Percentiles rank a stretch among this genome's conserved stretches.
phyloP scores from a whole-genome alignment of 202 grass and related monocot genomes.

The Brachypodium distachyon region DNA sequence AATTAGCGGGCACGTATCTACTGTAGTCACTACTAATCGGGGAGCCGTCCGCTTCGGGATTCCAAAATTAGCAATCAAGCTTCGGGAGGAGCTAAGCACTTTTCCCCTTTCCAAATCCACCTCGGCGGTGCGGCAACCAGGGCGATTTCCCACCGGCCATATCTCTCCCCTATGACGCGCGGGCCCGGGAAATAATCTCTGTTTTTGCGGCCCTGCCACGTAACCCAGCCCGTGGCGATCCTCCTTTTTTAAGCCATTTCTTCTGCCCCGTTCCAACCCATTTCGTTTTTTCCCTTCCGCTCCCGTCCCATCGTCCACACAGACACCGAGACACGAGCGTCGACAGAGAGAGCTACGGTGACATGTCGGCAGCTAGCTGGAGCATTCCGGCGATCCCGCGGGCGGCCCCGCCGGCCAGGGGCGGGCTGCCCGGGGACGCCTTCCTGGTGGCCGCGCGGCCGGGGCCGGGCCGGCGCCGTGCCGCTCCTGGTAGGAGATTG shows the following conservation, averaged over 20 bases:
- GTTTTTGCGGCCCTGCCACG: slow-evolving; percentile 7
- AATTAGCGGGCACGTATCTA: neutral
- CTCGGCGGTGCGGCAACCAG: neutral
- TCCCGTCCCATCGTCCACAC: neutral
- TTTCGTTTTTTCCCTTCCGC: neutral
- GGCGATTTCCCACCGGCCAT: neutral
- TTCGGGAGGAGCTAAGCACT: neutral
- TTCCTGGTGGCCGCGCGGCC: slow-evolving; percentile 23
- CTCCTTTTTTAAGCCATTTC: neutral
- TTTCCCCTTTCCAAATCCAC: neutral
- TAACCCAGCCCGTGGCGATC: slow-evolving; percentile 6
- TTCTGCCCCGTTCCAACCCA: neutral
- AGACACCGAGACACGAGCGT: neutral
- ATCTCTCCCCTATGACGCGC: neutral
- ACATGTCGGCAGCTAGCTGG: slow-evolving; percentile 36
- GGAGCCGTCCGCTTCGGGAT: neutral
- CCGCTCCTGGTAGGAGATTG: neutral
- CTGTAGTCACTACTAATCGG: neutral
- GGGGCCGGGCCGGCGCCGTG: slow-evolving; percentile 15
- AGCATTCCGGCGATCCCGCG: slow-evolving; percentile 35
- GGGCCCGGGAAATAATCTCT: slow-evolving; percentile 15
- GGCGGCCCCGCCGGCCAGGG: neutral
- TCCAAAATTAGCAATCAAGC: slow-evolving; percentile 21
- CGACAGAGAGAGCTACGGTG: neutral
- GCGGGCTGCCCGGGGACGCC: neutral